A percentile compares a stretch with the other conserved stretches of the same genome.
These are phyloP conservation scores for Picea sitchensis DNA, from an alignment of 75 land plant genomes.

Conservation along the genomic window DNA sequence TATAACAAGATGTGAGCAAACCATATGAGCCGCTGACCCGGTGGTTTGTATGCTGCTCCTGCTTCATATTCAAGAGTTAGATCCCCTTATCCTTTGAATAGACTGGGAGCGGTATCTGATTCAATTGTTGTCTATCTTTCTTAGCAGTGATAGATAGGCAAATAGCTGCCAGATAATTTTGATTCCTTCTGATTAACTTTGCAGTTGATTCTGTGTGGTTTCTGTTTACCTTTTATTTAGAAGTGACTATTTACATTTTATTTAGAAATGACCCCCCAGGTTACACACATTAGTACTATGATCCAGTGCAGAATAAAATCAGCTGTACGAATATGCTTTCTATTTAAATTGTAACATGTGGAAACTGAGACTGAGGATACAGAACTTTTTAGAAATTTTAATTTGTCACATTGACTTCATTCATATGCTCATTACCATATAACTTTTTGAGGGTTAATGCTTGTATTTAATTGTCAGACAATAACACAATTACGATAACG, in stretches of 20 bases:
- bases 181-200: not conserved
- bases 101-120: not conserved
- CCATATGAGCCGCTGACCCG: not conserved
- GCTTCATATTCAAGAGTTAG: not conserved
- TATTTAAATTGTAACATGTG: not conserved
- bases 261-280: not conserved
- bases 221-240: not conserved
- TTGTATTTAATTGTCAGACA: not conserved
- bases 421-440: not conserved
- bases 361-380: not conserved
- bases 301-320: not conserved
- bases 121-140: not conserved
- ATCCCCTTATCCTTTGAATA: not conserved
- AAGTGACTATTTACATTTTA: not conserved
- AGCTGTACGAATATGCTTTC: not conserved
- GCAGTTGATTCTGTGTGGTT: not conserved
- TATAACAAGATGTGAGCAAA: not conserved
- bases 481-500: not conserved
- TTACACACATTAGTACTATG: not conserved
- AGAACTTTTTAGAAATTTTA: not conserved
- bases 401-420: not conserved
- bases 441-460: not conserved
- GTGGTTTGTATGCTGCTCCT: not conserved
- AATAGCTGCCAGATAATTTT: not conserved
- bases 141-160: not conserved